Evolutionary conservation across 2,329 filamentous ascomycete genomes (phyloP).

Genomic region (Paecilomyces sp.): DNA sequence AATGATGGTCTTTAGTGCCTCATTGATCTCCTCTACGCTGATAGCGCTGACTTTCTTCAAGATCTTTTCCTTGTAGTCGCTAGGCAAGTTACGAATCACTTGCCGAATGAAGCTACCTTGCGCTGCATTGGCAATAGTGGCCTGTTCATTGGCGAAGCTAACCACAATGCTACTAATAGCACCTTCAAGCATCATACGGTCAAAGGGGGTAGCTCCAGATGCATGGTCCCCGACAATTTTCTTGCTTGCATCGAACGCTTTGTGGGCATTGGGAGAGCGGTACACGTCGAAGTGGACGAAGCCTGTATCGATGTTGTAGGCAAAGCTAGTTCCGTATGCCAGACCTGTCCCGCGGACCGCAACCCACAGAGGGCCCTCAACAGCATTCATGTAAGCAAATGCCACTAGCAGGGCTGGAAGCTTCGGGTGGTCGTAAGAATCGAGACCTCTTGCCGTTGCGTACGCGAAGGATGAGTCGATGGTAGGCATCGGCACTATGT

Average conservation of each 20-base stretch:
- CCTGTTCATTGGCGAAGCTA: conserved; percentile 77
- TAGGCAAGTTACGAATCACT: conserved; percentile 67
- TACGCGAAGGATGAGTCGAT: conserved; percentile 88
- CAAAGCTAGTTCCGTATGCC: conserved; percentile 81
- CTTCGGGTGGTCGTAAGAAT: conserved; percentile 66
- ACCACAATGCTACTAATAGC: conserved; percentile 87
- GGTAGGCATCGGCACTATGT: conserved; percentile 82
- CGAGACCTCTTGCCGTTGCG: conserved; percentile 65
- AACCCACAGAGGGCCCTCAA: conserved; percentile 91
- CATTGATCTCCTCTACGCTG: conserved; percentile 66
- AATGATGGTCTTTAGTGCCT: conserved; percentile 66
- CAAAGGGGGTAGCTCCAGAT: conserved; percentile 63
- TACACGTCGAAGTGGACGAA: conserved; percentile 80
- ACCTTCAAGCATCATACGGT: conserved; percentile 77
- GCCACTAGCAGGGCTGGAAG: conserved; percentile 83
- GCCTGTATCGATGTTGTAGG: conserved; percentile 69
- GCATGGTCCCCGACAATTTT: conserved; percentile 69
- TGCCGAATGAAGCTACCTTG: conserved; percentile 75
- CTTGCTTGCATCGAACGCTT: conserved; percentile 72
- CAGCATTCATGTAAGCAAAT: conserved; percentile 81
- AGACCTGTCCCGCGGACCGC: conserved; percentile 88
- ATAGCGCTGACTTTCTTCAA: conserved; percentile 72
- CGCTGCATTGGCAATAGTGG: conserved; percentile 75
- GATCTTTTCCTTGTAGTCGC: conserved; percentile 70
- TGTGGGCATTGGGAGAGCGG: conserved; percentile 80